Base-by-base conservation (phyloP, 768 basidiomycete species). In the Leccinum broughii region DNA sequence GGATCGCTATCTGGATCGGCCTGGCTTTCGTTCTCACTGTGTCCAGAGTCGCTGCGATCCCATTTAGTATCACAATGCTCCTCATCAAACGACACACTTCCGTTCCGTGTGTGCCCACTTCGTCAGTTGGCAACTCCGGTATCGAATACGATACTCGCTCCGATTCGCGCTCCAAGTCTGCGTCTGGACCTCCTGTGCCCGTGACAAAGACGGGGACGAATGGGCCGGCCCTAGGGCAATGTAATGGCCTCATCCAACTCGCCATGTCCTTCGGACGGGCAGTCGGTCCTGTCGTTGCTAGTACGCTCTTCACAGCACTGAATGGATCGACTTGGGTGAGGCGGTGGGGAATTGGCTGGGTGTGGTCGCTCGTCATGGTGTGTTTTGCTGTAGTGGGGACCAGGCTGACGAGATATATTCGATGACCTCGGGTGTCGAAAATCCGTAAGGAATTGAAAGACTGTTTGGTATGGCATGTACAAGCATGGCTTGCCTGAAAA, bases 211-310 rank as follows among this genome's bases (percentile, higher is more conserved):
- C 50, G 3, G 28, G 17, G 9, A 15, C 9, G 17, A 4, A 17
- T 15, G 34, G 34, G 34, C 28, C 50, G 28, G 50, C 50, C 50
- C 50, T 51, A 6, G 50, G 50, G 9, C 50, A 28, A 30, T 26
- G 50, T 24, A 88, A 87, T 62, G 86, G 85, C 17, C 77, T 88
- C 7, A 79, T 85, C 15, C 83, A 86, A 62, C 77, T 83, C 52
- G 74, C 78, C 5, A 83, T 84, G 83, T 84, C 82, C 60, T 62
- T 79, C 28, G 78, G 82, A 9, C 79, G 86, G 13, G 78, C 83
- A 2, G 66, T 85, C 51, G 80, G 77, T 44, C 86, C 87, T 11
- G 78, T 83, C 15, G 77, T 85, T 58, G 81, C 81, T 44, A 84
- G 81, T 52, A 32, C 63, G 22, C 11, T 67, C 39, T 68, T 68